Evolutionary conservation across 805 yeast species (phyloP).

Genomic region (Teunomyces cretensis): DNA sequence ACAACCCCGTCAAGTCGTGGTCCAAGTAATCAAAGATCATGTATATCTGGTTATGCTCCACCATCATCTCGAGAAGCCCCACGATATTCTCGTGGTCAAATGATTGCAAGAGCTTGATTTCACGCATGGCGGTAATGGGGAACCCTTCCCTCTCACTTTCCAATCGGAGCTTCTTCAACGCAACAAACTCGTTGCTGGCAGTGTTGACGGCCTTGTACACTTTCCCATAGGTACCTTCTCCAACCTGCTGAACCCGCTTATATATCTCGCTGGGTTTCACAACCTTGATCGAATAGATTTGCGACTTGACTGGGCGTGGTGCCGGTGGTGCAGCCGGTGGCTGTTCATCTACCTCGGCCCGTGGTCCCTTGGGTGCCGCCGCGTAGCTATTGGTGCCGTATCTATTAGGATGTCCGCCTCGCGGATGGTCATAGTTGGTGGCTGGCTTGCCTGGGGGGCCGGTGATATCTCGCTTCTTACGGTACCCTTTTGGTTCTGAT

Average conservation of each 20-base stretch:
- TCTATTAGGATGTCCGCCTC: background rate
- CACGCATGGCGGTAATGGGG: conserved; percentile 94
- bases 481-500: conserved; percentile 10
- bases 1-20: conserved; percentile 86
- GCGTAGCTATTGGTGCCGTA: background rate
- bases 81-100: conserved; percentile 82
- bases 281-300: conserved; percentile 33
- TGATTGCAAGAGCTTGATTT: conserved; percentile 79
- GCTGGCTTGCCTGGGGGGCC: conserved; percentile 1
- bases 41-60: conserved; percentile 68
- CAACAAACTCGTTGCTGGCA: conserved; percentile 71
- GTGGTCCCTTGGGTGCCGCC: background rate
- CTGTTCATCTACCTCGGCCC: background rate
- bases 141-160: conserved; percentile 92
- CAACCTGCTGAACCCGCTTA: conserved; percentile 81
- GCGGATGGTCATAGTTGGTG: background rate
- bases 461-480: conserved; percentile 7
- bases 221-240: conserved; percentile 98
- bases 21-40: conserved; percentile 95
- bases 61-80: conserved; percentile 85
- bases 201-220: conserved; percentile 84
- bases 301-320: conserved; percentile 13
- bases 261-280: conserved; percentile 44
- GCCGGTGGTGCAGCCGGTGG: background rate
- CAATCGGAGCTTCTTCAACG: conserved; percentile 78